Conservation (phyloP, 495 filamentous ascomycete species). For the Annulohypoxylon bovei region DNA sequence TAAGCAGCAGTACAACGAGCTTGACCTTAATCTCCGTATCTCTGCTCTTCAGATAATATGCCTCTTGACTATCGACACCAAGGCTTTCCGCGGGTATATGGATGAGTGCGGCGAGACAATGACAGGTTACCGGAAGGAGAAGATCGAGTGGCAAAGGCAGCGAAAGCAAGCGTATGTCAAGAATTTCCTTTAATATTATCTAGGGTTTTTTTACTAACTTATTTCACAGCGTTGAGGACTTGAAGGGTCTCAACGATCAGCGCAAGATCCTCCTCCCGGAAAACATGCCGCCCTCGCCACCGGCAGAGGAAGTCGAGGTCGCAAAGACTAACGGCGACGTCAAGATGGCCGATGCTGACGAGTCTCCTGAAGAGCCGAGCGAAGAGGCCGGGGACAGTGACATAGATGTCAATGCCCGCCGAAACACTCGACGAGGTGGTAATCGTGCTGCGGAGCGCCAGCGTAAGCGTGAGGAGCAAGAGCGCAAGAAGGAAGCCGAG, state of each 20-base stretch:
- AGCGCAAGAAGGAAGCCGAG: conserved; percentile 80
- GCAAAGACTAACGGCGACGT: conserved; percentile 62
- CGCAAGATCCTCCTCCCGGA: conserved; percentile 86
- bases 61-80: conserved; percentile 86
- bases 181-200: conserved; percentile 1
- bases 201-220: conserved; percentile 26
- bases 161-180: conserved; percentile 82
- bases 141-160: conserved; percentile 88
- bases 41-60: conserved; percentile 86
- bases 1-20: conserved; percentile 69
- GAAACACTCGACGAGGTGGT: conserved; percentile 78
- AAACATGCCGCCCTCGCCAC: conserved; percentile 73
- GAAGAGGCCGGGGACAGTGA: conserved; percentile 73
- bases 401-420: conserved; percentile 69
- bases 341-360: conserved; percentile 72
- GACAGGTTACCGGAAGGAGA: conserved; percentile 93
- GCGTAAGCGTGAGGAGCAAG: conserved; percentile 85
- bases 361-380: conserved; percentile 66
- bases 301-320: conserved; percentile 53
- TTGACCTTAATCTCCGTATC: conserved; percentile 85
- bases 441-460: conserved; percentile 82
- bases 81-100: conserved; percentile 84
- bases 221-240: conserved; percentile 75
- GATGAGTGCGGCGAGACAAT: conserved; percentile 90
- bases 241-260: conserved; percentile 83